phyloP scores from a whole-genome alignment of 2,329 filamentous ascomycete genomes.

The Neopestalotiopsis clavispora region DNA sequence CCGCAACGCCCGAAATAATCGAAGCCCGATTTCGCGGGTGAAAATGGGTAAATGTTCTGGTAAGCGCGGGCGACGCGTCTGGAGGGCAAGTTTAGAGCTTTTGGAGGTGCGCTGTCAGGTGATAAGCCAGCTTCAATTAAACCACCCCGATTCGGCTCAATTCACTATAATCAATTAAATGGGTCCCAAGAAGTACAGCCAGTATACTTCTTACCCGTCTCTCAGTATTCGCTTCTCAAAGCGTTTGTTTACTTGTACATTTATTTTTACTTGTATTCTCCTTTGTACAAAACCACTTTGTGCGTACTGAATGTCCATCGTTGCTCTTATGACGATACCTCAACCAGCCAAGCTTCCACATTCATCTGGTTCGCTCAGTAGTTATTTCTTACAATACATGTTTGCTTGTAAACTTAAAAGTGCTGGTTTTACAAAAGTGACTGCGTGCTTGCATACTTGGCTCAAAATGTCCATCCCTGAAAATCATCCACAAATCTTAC shows the following conservation, averaged over 20 bases:
- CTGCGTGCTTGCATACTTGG: not conserved
- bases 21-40: not conserved
- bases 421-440: not conserved
- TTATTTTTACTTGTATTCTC: not conserved
- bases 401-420: not conserved
- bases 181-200: too few species aligned
- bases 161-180: too few species aligned
- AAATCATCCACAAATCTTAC: conserved; percentile 77
- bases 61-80: not conserved
- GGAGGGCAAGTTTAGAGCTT: not conserved
- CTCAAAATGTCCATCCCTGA: conserved; percentile 59
- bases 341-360: too few species aligned
- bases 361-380: too few species aligned
- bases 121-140: conserved; percentile 14
- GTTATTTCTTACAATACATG: not conserved
- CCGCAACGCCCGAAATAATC: not conserved
- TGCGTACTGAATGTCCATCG: not conserved
- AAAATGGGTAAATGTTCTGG: not conserved
- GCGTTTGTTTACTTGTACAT: not conserved
- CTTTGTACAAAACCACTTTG: not conserved
- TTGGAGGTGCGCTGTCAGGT: conserved; percentile 16
- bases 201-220: too few species aligned
- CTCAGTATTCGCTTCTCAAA: not conserved
- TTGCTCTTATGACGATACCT: too few species aligned
- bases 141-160: not conserved